Evolutionary conservation across 441 rosid species (phyloP).

Genomic region (Euphorbia schlechtendalii): DNA sequence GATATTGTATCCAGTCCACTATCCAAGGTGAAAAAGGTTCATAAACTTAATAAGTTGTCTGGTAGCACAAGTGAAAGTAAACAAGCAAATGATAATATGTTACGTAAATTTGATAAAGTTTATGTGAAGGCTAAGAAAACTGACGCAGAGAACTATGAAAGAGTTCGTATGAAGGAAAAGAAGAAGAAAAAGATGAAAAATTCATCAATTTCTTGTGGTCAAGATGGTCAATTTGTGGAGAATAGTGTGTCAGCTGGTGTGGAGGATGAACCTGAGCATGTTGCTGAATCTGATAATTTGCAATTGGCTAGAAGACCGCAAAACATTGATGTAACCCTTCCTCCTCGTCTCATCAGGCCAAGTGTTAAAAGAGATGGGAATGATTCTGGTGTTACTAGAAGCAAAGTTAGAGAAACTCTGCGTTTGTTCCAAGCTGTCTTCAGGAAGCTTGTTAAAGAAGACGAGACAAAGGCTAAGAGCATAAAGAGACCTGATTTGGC

Average conservation of each 20-base stretch:
- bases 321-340: conserved; percentile 31
- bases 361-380: conserved; percentile 18
- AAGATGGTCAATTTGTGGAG: conserved; percentile 4
- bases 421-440: conserved; percentile 60
- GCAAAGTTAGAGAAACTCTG: conserved; percentile 62
- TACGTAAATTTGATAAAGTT: conserved; percentile 22
- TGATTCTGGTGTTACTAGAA: conserved; percentile 32
- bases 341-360: conserved; percentile 33
- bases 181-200: not conserved
- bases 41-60: conserved; percentile 9
- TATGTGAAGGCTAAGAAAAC: conserved; percentile 16
- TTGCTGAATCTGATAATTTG: conserved; percentile 14
- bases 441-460: conserved; percentile 62
- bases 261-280: conserved; percentile 22
- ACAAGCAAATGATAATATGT: conserved; percentile 20
- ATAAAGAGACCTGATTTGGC: conserved; percentile 47
- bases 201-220: conserved; percentile 4
- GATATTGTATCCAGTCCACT: conserved; percentile 24
- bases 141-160: conserved; percentile 27
- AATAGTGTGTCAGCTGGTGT: conserved; percentile 14
- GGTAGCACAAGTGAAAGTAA: conserved; percentile 22
- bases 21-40: conserved; percentile 11
- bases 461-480: conserved; percentile 42
- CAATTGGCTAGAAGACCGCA: conserved; percentile 18
- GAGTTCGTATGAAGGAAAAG: conserved; percentile 12